Conservation (phyloP, 148 eudicot genomes). For the Gaultheria prostrata region DNA sequence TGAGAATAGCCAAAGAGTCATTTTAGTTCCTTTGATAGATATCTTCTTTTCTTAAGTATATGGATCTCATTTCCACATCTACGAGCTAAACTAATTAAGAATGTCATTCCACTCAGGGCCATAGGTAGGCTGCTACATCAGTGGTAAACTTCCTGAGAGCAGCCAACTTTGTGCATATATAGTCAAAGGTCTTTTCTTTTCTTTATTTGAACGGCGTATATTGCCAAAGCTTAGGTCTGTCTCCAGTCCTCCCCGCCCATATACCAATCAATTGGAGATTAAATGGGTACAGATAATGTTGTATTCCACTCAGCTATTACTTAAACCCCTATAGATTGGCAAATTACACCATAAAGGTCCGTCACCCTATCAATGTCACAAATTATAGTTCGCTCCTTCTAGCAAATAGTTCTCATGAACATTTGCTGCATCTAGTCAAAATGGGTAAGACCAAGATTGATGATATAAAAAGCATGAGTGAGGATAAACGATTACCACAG, state of each 20-base stretch:
- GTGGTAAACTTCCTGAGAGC: neutral
- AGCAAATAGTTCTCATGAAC: conserved; percentile 6
- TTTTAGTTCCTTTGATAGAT: neutral
- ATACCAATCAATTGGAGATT: neutral
- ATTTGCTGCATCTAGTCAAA: neutral
- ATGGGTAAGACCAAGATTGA: neutral
- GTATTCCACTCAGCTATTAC: neutral
- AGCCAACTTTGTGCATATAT: neutral
- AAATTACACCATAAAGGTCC: neutral
- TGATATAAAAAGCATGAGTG: neutral
- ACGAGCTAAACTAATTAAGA: neutral
- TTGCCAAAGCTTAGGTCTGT: neutral
- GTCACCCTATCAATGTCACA: neutral
- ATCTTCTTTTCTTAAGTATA: neutral
- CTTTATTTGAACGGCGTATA: no score
- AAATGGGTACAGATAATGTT: neutral
- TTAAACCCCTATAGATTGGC: neutral
- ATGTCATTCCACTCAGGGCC: neutral
- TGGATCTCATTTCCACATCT: no score
- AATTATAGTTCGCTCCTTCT: neutral
- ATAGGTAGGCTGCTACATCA: neutral
- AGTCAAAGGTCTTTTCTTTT: neutral
- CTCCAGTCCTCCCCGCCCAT: neutral
- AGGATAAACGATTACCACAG: neutral
- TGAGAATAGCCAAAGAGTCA: neutral